Conservation (phyloP, 495 filamentous ascomycete genomes). For the Trichocladium uniseriatum region DNA sequence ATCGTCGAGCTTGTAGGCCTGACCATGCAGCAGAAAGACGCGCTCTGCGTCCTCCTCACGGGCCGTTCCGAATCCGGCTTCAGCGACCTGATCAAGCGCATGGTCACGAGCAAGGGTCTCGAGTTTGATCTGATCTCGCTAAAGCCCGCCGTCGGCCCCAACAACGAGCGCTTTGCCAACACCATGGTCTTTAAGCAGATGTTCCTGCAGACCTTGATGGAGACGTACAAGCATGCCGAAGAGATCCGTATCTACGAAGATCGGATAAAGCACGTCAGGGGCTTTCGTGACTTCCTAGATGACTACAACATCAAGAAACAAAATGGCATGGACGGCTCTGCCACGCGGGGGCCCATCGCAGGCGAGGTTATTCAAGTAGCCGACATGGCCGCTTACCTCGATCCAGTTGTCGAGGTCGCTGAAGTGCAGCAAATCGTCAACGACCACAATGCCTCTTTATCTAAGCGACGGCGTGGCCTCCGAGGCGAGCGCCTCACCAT, state of each 20-base stretch:
- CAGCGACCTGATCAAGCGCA: conserved; percentile 69
- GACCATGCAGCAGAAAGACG: conserved; percentile 80
- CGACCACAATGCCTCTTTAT: conserved; percentile 57
- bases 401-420: conserved; percentile 72
- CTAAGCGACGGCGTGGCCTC: conserved; percentile 18
- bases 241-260: conserved; percentile 69
- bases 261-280: conserved; percentile 53
- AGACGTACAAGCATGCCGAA: conserved; percentile 72
- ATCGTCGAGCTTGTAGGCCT: conserved; percentile 75
- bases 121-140: conserved; percentile 84
- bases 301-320: conserved; percentile 52
- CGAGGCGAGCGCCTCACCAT: conserved; percentile 50
- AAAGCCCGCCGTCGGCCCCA: conserved; percentile 76
- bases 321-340: conserved; percentile 23
- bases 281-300: conserved; percentile 73
- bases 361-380: conserved; percentile 83
- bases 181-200: conserved; percentile 86
- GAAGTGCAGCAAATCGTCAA: conserved; percentile 88
- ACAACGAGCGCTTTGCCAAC: conserved; percentile 59
- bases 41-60: conserved; percentile 78
- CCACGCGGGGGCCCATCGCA: conserved; percentile 49
- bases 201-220: conserved; percentile 67
- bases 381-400: conserved; percentile 64
- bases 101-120: conserved; percentile 65
- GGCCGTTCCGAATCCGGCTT: conserved; percentile 76